Conservation (phyloP, 163 green algal species). For the Scenedesmus sp. region DNA sequence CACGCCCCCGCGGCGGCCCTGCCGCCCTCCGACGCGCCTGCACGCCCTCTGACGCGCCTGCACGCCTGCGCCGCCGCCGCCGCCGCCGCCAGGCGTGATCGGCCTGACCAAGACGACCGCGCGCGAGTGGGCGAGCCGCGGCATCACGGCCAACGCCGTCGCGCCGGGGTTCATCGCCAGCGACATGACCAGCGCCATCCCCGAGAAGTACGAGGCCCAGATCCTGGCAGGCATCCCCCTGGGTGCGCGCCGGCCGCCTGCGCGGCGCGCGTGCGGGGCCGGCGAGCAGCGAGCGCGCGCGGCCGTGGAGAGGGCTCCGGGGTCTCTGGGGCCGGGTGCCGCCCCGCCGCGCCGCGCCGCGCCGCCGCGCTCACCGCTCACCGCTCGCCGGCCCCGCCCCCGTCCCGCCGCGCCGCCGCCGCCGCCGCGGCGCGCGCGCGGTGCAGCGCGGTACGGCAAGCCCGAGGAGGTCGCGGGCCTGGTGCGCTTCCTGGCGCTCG, state of each 20-base stretch:
- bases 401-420: neutral
- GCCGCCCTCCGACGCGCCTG: too few species aligned
- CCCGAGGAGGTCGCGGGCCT: conserved; percentile 97
- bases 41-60: too few species aligned
- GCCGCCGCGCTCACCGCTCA: too few species aligned
- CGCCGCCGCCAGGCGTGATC: conserved; percentile 83
- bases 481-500: conserved; percentile 95
- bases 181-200: conserved; percentile 96
- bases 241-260: conserved; percentile 75
- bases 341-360: too few species aligned
- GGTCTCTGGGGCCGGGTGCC: too few species aligned
- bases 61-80: too few species aligned
- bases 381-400: too few species aligned
- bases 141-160: conserved; percentile 95
- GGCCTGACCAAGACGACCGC: conserved; percentile 96
- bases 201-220: conserved; percentile 93
- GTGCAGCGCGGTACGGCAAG: conserved; percentile 88
- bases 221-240: conserved; percentile 96
- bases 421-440: neutral
- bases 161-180: conserved; percentile 95
- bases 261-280: neutral
- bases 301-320: too few species aligned
- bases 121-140: conserved; percentile 86
- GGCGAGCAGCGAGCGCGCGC: too few species aligned
- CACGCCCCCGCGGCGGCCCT: too few species aligned